A percentile compares a stretch with the other conserved stretches of the same genome.
Evolutionary conservation across 257 asterid species (phyloP).

Genomic region (Parsonsia alboflavescens): DNA sequence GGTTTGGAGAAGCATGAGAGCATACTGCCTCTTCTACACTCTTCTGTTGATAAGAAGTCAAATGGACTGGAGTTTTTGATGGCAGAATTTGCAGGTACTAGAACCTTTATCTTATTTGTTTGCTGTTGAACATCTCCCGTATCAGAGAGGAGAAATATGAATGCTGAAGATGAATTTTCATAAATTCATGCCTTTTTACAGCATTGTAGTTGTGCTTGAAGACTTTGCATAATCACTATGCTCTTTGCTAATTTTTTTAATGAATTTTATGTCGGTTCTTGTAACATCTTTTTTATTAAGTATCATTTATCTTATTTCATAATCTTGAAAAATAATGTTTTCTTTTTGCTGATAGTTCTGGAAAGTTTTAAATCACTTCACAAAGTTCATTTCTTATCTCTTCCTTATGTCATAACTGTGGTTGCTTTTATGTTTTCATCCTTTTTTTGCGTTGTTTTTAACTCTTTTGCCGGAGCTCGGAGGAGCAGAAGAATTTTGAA

Average conservation of each 20-base stretch:
- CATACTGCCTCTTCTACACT: slow-evolving; percentile 47
- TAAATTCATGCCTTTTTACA: too few relatives aligned
- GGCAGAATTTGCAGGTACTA: slow-evolving; percentile 96
- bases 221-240: too few relatives aligned
- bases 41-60: slow-evolving; percentile 54
- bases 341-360: neutral
- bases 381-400: neutral
- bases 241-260: neutral
- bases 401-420: neutral
- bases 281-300: neutral
- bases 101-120: slow-evolving; percentile 6
- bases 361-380: neutral
- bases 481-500: neutral
- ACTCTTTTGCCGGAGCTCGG: neutral
- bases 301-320: neutral
- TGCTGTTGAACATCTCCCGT: neutral
- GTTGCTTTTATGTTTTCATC: neutral
- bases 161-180: neutral
- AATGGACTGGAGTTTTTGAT: slow-evolving; percentile 87
- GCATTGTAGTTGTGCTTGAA: too few relatives aligned
- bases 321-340: neutral
- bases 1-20: slow-evolving; percentile 86
- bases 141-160: neutral
- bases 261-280: neutral
- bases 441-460: neutral